Base-by-base conservation (phyloP, 2,329 filamentous ascomycete genomes). In the Dactylonectria macrodidyma region DNA sequence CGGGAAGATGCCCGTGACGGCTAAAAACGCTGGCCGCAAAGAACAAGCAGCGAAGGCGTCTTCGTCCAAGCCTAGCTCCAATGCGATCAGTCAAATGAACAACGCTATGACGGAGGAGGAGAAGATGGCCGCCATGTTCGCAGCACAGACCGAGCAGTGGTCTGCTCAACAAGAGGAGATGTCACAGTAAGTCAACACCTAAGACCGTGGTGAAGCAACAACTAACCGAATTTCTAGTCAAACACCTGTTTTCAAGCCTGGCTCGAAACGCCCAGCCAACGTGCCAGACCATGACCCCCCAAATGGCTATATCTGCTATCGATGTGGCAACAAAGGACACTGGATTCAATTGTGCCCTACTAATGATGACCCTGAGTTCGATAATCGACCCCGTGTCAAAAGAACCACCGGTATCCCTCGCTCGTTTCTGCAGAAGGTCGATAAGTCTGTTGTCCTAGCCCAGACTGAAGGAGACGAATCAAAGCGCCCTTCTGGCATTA, bases 331-430 rank as follows among this genome's bases (percentile, higher is more conserved):
- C 81, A 98, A 98, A 84, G 96, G 95, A n/a, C 96, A 99, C 81
- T 99, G 95, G 95, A 99, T 99, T 70, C 95, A 98, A 83, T 90
- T 94, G 59, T 99, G 96, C 78, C 96, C 96, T 7, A 99, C 95
- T n/a, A 99, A 99, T 80, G 94, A 97, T 80, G 95, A 99, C 73
- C 95, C 96, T 3, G 95, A 95, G 68, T 98, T 95, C 81, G 96
- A 99, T 82, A 95, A 95, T 73, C 92, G 94, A 61, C 94, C 95
- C 57, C 91, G 95, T 68, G 94, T 98, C 72, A 98, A 98, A 86
- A 92, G 95, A 68, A 98, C 96, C 5, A 99, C 96, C 48, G 96
- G 96, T 73, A 99, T 99, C 74, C 96, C 96, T 19, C 92, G 94
- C 72, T 98, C 95, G 2, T 97, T 99, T 79, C 86, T 98, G 73